These are phyloP conservation scores for Pseudonectria foliicola DNA, from an alignment of 2,329 filamentous ascomycete genomes.

Conservation along the genomic window DNA sequence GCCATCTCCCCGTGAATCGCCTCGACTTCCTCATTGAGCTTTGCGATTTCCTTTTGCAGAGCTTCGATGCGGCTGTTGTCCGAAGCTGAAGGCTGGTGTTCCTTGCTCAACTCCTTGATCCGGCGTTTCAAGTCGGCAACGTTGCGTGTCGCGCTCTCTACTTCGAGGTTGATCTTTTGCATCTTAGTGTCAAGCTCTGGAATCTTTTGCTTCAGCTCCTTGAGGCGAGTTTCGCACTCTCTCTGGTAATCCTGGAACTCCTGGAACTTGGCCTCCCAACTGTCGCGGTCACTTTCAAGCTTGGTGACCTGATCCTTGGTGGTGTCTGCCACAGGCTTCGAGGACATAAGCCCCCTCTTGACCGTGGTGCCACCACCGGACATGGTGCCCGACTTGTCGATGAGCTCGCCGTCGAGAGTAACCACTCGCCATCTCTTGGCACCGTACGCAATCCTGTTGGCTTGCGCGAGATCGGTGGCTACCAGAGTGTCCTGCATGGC, in stretches of 20 bases:
- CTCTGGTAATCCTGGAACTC: conserved; percentile 80
- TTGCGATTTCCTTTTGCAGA: conserved; percentile 70
- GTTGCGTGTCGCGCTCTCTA: conserved; percentile 81
- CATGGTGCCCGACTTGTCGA: conserved; percentile 98
- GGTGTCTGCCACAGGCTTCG: conserved; percentile 81
- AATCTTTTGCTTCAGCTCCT: conserved; percentile 67
- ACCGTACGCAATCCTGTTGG: conserved; percentile 93
- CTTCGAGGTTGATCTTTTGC: conserved; percentile 82
- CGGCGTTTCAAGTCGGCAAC: conserved; percentile 77
- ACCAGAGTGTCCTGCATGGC: conserved; percentile 93
- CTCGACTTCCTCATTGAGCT: conserved; percentile 69
- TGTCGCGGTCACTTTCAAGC: conserved; percentile 79
- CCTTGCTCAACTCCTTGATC: conserved; percentile 74
- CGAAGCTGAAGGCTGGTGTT: conserved; percentile 71
- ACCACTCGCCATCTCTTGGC: conserved; percentile 93
- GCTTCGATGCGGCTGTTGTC: conserved; percentile 68
- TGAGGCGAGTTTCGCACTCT: conserved; percentile 67
- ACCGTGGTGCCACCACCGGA: conserved; percentile 89
- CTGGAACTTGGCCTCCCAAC: conserved; percentile 73
- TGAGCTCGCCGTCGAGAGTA: conserved; percentile 88
- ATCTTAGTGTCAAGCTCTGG: conserved; percentile 82
- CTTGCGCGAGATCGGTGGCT: conserved; percentile 86
- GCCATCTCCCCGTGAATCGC: conserved; percentile 79
- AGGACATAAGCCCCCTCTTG: conserved; percentile 92
- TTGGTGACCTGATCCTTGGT: conserved; percentile 83